Percentiles rank a stretch among this genome's conserved stretches.
Conservation (phyloP, 2,329 filamentous ascomycete genomes). For the Cladosporium sp. region DNA sequence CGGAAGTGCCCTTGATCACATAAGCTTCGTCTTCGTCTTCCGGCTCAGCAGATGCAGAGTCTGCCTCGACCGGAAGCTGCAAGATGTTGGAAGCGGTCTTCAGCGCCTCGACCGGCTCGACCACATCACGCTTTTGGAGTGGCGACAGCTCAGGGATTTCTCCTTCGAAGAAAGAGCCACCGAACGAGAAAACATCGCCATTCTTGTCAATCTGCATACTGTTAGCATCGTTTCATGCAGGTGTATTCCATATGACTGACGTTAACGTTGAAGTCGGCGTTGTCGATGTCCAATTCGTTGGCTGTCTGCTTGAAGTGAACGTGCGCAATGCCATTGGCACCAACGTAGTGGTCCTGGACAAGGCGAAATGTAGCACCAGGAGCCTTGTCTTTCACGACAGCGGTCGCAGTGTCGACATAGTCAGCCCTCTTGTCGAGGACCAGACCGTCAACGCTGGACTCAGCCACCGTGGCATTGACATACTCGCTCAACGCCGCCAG, state of each 20-base stretch:
- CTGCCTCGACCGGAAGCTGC: slow-evolving; percentile 39
- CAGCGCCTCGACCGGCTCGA: slow-evolving; percentile 43
- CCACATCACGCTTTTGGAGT: slow-evolving; percentile 39
- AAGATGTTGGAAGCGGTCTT: slow-evolving; percentile 38
- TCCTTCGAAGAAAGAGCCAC: slow-evolving; percentile 48
- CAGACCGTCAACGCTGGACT: slow-evolving; percentile 7
- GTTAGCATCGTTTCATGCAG: not conserved
- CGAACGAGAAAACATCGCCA: slow-evolving; percentile 55
- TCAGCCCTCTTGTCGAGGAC: slow-evolving; percentile 19
- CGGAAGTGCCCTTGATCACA: slow-evolving; percentile 46
- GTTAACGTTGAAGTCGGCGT: slow-evolving; percentile 59
- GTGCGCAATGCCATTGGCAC: slow-evolving; percentile 53
- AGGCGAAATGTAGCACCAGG: slow-evolving; percentile 46
- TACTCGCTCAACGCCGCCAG: slow-evolving; percentile 24
- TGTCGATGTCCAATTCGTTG: slow-evolving; percentile 57
- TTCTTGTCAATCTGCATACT: slow-evolving; percentile 44
- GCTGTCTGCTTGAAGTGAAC: slow-evolving; percentile 58
- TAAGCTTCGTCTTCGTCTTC: slow-evolving; percentile 35
- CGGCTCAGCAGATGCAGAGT: slow-evolving; percentile 36
- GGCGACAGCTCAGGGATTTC: slow-evolving; percentile 39
- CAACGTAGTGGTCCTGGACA: slow-evolving; percentile 51
- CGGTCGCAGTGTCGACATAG: slow-evolving; percentile 30
- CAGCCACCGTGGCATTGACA: slow-evolving; percentile 17
- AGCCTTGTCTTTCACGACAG: slow-evolving; percentile 31
- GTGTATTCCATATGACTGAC: slow-evolving; percentile 36